A percentile compares a stretch with the other conserved stretches of the same genome.
These are phyloP conservation scores for Hyaloperonospora brassicae DNA, from an alignment of 352 stramenopile species.

Conservation along the genomic window DNA sequence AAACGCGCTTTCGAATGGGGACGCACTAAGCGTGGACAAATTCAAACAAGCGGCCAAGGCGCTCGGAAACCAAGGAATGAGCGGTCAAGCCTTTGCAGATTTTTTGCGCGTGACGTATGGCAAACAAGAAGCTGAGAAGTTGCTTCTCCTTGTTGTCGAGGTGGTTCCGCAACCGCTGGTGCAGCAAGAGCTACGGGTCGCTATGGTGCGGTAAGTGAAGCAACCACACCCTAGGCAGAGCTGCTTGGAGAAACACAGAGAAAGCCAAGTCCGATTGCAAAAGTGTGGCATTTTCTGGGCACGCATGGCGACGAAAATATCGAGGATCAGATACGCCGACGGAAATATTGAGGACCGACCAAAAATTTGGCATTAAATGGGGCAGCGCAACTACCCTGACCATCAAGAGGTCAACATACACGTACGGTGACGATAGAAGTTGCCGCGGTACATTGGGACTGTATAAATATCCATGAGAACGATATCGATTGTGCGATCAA, in stretches of 20 bases:
- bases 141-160: slow-evolving; percentile 56
- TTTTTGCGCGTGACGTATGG: slow-evolving; percentile 56
- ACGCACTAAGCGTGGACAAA: slow-evolving; percentile 36
- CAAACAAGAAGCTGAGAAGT: slow-evolving; percentile 40
- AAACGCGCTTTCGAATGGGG: slow-evolving; percentile 39
- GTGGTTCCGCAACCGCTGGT: slow-evolving; percentile 53
- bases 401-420: slow-evolving; percentile 14
- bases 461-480: slow-evolving; percentile 33
- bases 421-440: slow-evolving; percentile 30
- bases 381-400: background rate
- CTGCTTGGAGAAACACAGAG: slow-evolving; percentile 3
- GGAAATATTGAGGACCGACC: slow-evolving; percentile 2
- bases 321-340: background rate
- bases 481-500: slow-evolving; percentile 13
- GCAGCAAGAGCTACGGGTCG: slow-evolving; percentile 46
- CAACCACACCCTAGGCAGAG: background rate
- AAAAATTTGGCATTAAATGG: background rate
- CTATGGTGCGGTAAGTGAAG: slow-evolving; percentile 31
- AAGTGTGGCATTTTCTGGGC: background rate
- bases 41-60: slow-evolving; percentile 68
- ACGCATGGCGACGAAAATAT: background rate
- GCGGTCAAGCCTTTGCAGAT: slow-evolving; percentile 44
- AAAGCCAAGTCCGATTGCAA: background rate
- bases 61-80: slow-evolving; percentile 67
- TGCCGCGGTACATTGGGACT: slow-evolving; percentile 24